Conservation (phyloP, 441 rosid genomes). For the Croton laevigatus region DNA sequence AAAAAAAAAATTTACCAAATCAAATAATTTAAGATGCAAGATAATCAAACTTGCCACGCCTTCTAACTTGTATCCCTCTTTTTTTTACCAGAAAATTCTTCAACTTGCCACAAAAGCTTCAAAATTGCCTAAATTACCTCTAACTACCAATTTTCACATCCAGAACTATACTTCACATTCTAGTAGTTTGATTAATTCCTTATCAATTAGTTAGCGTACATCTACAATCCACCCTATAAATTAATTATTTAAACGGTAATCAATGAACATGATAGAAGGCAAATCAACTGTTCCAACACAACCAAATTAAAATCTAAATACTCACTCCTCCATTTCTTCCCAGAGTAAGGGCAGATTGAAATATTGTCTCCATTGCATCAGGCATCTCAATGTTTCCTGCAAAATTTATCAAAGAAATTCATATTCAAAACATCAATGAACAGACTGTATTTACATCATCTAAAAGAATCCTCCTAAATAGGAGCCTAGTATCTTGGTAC, state of each 20-base stretch:
- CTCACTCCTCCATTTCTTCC: constrained; percentile 86
- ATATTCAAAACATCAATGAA: not conserved
- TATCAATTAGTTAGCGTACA: not conserved
- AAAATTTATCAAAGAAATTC: constrained; percentile 19
- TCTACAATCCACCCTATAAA: not conserved
- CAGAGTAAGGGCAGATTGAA: constrained; percentile 76
- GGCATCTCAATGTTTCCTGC: constrained; percentile 83
- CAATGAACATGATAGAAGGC: not conserved
- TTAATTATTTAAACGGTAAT: not conserved
- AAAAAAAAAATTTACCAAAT: not conserved
- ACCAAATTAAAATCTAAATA: constrained; percentile 17
- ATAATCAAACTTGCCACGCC: not conserved
- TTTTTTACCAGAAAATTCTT: not conserved
- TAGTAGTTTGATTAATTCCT: not conserved
- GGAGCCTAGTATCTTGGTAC: too few species aligned
- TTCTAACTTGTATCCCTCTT: not conserved
- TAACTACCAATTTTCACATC: not conserved
- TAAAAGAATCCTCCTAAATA: not conserved
- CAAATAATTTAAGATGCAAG: not conserved
- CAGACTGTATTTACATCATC: not conserved
- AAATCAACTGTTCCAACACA: not conserved
- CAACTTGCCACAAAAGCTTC: not conserved
- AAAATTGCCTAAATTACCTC: not conserved
- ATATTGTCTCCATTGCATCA: constrained; percentile 93
- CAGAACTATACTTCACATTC: not conserved